These are phyloP conservation scores for Fusarium sp. DNA, from an alignment of 2,329 filamentous ascomycete species.

Conservation along the genomic window DNA sequence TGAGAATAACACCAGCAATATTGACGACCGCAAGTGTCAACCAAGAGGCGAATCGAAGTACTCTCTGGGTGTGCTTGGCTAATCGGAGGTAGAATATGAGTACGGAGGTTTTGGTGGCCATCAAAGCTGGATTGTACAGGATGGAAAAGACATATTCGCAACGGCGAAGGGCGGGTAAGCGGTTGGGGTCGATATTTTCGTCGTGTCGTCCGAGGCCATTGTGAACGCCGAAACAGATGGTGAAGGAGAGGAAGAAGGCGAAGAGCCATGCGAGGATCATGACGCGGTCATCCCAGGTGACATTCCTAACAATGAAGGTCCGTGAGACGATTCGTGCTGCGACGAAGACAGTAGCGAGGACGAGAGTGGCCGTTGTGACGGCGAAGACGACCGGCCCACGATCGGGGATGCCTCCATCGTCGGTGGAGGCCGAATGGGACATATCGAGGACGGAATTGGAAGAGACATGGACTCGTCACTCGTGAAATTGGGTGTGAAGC, in stretches of 20 bases:
- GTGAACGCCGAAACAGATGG: slow-evolving; percentile 70
- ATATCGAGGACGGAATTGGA: slow-evolving; percentile 35
- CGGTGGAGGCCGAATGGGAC: slow-evolving; percentile 40
- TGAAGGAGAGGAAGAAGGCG: slow-evolving; percentile 72
- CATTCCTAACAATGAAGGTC: slow-evolving; percentile 74
- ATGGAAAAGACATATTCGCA: slow-evolving; percentile 73
- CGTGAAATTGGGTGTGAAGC: slow-evolving; percentile 23
- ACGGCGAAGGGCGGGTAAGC: slow-evolving; percentile 62
- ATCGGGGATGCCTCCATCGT: slow-evolving; percentile 52
- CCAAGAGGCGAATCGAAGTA: slow-evolving; percentile 86
- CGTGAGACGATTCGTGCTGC: slow-evolving; percentile 77
- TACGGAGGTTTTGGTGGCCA: slow-evolving; percentile 93
- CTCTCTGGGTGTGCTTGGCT: slow-evolving; percentile 77
- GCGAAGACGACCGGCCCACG: slow-evolving; percentile 71
- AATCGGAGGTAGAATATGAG: slow-evolving; percentile 89
- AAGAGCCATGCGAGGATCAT: slow-evolving; percentile 83
- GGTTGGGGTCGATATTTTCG: slow-evolving; percentile 60
- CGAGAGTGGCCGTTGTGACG: slow-evolving; percentile 75
- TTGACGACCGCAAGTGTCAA: slow-evolving; percentile 81
- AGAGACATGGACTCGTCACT: slow-evolving; percentile 38
- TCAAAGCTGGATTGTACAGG: slow-evolving; percentile 83
- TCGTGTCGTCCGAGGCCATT: slow-evolving; percentile 77
- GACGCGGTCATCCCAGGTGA: slow-evolving; percentile 81
- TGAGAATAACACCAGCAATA: slow-evolving; percentile 78
- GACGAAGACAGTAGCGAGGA: slow-evolving; percentile 78